Conservation (phyloP, 2,329 filamentous ascomycete genomes). For the Hypoxylon sp. region DNA sequence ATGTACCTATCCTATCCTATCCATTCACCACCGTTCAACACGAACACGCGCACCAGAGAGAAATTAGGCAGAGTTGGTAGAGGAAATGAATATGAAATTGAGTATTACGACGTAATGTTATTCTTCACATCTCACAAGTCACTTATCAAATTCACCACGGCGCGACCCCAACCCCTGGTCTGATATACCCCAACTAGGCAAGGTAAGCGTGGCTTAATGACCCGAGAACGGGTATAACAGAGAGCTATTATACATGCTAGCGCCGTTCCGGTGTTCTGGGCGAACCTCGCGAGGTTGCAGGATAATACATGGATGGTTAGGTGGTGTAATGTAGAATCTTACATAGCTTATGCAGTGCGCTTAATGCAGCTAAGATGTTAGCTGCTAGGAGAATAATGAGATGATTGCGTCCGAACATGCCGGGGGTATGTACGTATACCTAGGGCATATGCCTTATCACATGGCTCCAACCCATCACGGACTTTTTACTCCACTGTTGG, state of each 20-base stretch:
- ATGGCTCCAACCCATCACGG: background rate
- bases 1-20: background rate
- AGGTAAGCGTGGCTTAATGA: background rate
- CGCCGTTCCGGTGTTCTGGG: conserved; percentile 30
- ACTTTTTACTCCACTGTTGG: background rate
- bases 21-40: background rate
- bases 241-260: conserved; percentile 24
- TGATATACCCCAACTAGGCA: conserved; percentile 8
- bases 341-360: conserved; percentile 4
- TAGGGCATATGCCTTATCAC: background rate
- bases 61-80: background rate
- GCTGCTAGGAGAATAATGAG: background rate
- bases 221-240: conserved; percentile 19
- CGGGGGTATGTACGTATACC: too few relatives aligned
- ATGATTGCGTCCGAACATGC: background rate
- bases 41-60: background rate
- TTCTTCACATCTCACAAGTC: background rate
- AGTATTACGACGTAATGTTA: conserved; percentile 1
- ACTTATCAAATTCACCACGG: background rate
- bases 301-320: background rate
- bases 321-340: conserved; percentile 4
- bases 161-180: conserved; percentile 8
- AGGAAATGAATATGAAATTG: conserved; percentile 22
- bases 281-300: background rate
- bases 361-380: background rate